Percentiles rank a stretch among this genome's conserved stretches.
Conservation (phyloP, 2,329 filamentous ascomycete species). For the Phialemoniopsis sp. region DNA sequence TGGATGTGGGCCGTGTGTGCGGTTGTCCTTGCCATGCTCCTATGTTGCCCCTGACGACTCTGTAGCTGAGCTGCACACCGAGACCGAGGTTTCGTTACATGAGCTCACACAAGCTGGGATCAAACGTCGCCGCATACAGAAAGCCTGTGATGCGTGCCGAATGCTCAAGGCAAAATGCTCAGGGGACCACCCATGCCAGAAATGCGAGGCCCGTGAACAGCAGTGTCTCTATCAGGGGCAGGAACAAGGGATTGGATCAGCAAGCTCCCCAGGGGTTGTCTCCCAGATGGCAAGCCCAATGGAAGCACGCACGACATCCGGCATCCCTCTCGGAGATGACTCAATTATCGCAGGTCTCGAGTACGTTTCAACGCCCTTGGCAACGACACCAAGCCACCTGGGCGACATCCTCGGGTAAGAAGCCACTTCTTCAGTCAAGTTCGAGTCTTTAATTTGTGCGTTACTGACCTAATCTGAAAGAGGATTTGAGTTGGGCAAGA, state of each 20-base stretch:
- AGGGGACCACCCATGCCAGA: slow-evolving; percentile 21
- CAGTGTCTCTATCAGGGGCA: no score
- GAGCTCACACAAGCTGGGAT: slow-evolving; percentile 20
- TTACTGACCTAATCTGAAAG: slow-evolving; percentile 5
- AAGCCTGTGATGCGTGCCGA: slow-evolving; percentile 27
- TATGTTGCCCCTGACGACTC: background rate
- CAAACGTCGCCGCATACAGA: slow-evolving; percentile 14
- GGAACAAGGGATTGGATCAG: no score
- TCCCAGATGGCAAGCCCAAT: no score
- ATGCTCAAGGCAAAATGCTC: slow-evolving; percentile 28
- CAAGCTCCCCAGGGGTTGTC: no score
- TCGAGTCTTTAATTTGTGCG: no score
- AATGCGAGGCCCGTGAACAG: slow-evolving; percentile 17
- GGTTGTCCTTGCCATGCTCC: background rate
- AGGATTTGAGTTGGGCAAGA: background rate
- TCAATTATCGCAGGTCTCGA: no score
- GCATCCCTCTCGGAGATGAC: no score
- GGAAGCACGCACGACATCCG: no score
- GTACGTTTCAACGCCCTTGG: no score
- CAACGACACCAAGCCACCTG: no score
- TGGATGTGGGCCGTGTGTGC: slow-evolving; percentile 1
- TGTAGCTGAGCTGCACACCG: background rate
- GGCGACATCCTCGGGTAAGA: no score
- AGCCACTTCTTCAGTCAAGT: no score
- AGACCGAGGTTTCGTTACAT: background rate